A percentile compares a stretch with the other conserved stretches of the same genome.
Conservation (phyloP, 78 protist genomes). For the Dictyostelium capitatum region DNA sequence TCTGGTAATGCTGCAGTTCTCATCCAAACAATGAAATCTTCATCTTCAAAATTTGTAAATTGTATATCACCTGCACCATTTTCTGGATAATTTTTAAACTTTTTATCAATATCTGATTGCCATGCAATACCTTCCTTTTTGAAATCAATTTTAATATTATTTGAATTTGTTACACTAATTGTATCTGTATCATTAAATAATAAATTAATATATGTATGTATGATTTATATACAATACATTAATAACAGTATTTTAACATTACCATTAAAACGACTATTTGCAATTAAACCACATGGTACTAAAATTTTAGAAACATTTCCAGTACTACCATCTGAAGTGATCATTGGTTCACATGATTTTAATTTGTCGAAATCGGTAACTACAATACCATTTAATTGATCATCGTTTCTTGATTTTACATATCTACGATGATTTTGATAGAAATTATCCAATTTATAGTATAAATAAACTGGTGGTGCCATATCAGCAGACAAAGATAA, state of each 20-base stretch:
- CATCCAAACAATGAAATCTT: constrained; percentile 98
- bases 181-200: constrained; percentile 4
- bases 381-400: constrained; percentile 55
- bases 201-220: too few species aligned
- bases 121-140: constrained; percentile 91
- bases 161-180: background rate
- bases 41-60: constrained; percentile 82
- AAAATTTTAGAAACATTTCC: constrained; percentile 21
- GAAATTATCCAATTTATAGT: constrained; percentile 92
- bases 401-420: constrained; percentile 77
- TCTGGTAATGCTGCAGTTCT: constrained; percentile 95
- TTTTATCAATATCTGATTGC: constrained; percentile 86
- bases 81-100: constrained; percentile 81
- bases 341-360: constrained; percentile 88
- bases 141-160: constrained; percentile 19
- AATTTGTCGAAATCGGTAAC: constrained; percentile 7
- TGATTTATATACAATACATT: too few species aligned
- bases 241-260: background rate
- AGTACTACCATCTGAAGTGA: constrained; percentile 1
- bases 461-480: constrained; percentile 89
- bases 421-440: constrained; percentile 95
- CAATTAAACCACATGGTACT: constrained; percentile 96
- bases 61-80: constrained; percentile 39
- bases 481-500: constrained; percentile 34
- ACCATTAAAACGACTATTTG: constrained; percentile 93